phyloP scores from a whole-genome alignment of 176 grass and related monocot species.

The Bolboschoenus planiculmis region DNA sequence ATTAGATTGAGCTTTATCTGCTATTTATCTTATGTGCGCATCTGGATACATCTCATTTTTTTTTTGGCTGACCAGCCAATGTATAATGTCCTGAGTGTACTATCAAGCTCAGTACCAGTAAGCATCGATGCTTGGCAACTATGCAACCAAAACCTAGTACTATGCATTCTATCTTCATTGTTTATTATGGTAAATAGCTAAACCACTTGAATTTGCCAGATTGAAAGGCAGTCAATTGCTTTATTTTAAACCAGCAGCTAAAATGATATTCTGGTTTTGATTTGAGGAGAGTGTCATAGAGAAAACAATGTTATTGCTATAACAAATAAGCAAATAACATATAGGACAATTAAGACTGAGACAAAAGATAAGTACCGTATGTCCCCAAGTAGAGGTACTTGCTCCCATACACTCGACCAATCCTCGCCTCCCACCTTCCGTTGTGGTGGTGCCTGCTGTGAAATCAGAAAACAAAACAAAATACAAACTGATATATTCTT shows the following conservation, averaged over 20 bases:
- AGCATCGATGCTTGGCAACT: not conserved
- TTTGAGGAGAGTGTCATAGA: not conserved
- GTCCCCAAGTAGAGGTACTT: conserved; percentile 45
- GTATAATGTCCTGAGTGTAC: not conserved
- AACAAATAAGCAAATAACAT: not conserved
- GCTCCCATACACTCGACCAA: conserved; percentile 36
- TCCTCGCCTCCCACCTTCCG: conserved; percentile 39
- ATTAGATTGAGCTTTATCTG: not conserved
- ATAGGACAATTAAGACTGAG: not conserved
- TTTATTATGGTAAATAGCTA: not conserved
- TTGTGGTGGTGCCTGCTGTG: conserved; percentile 37
- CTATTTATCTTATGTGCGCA: not conserved
- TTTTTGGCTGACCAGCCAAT: not conserved
- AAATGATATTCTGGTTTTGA: not conserved
- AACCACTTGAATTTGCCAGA: no score
- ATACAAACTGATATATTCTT: not conserved
- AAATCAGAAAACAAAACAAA: not conserved
- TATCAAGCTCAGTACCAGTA: not conserved
- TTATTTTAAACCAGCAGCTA: no score
- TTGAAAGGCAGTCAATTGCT: no score
- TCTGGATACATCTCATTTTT: not conserved
- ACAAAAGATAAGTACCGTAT: conserved; percentile 20
- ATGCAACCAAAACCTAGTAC: not conserved
- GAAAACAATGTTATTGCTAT: not conserved
- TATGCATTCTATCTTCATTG: not conserved